Conservation (phyloP, 2,329 filamentous ascomycete species). For the Trichoderma brevicompactum region DNA sequence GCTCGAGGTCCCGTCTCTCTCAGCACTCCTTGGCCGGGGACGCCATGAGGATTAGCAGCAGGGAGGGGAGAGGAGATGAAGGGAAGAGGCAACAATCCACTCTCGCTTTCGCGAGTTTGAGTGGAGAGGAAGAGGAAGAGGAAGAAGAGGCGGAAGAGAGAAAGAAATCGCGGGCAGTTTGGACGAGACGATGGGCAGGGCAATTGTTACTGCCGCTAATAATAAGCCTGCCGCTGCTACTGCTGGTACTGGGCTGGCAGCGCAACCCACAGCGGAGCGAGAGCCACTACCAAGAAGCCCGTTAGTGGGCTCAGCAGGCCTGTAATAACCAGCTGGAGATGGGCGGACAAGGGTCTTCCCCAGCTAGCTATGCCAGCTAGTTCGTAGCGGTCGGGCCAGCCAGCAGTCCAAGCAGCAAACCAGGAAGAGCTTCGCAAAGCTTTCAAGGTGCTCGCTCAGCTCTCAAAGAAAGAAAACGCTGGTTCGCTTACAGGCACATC, state of each 20-base stretch:
- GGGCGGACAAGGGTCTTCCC: constrained; percentile 15
- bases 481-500: too few species aligned
- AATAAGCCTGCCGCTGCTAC: too few species aligned
- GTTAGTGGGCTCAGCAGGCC: constrained; percentile 14
- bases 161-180: background rate
- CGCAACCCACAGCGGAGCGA: constrained; percentile 25
- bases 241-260: constrained; percentile 7
- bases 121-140: constrained; percentile 16
- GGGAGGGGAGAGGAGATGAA: background rate
- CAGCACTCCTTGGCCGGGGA: constrained; percentile 15
- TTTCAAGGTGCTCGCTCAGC: too few species aligned
- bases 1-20: constrained; percentile 26
- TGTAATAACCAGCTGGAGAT: constrained; percentile 5
- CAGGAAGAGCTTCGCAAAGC: too few species aligned
- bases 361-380: background rate
- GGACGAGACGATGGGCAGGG: background rate
- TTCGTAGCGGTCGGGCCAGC: background rate
- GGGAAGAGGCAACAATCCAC: constrained; percentile 20
- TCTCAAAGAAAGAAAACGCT: too few species aligned
- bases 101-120: constrained; percentile 23
- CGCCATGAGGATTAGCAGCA: constrained; percentile 25
- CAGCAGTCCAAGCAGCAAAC: background rate
- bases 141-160: background rate
- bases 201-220: background rate
- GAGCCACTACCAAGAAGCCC: constrained; percentile 6